Evolutionary conservation across 164 flowering plant genomes (phyloP).

Genomic region (Magnolia sinica): DNA sequence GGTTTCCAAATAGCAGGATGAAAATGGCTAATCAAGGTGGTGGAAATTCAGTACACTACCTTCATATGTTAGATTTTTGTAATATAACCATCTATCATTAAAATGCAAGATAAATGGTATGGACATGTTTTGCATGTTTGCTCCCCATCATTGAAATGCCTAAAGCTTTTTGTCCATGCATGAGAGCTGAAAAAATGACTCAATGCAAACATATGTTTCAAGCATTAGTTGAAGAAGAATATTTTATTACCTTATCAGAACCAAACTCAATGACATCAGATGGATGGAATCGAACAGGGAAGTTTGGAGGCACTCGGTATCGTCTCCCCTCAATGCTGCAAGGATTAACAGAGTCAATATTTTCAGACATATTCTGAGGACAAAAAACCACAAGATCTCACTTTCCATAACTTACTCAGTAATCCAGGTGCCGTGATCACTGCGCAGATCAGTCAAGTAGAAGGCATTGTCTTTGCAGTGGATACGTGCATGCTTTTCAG

Average conservation of each 20-base stretch:
- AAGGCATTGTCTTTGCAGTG: conserved; percentile 71
- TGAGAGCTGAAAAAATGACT: neutral
- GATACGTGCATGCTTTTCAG: conserved; percentile 68
- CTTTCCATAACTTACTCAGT: conserved; percentile 53
- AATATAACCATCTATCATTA: too few species aligned
- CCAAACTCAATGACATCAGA: conserved; percentile 76
- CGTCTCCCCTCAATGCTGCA: conserved; percentile 81
- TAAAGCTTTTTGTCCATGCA: neutral
- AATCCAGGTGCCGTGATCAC: conserved; percentile 81
- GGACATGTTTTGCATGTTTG: neutral
- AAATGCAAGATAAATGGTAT: neutral
- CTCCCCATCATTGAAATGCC: neutral
- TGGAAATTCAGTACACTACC: too few species aligned
- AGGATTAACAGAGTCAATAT: neutral
- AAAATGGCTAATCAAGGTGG: too few species aligned
- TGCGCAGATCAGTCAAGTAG: conserved; percentile 69
- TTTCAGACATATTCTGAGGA: neutral
- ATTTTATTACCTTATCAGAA: conserved; percentile 49
- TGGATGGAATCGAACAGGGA: conserved; percentile 69
- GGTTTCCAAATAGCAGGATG: too few species aligned
- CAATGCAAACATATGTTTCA: too few species aligned
- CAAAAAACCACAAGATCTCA: conserved; percentile 1
- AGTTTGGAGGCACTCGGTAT: conserved; percentile 57
- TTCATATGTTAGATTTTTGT: too few species aligned
- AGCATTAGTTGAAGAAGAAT: neutral